Conservation (phyloP, 2,329 filamentous ascomycete genomes). For the Aspergillus fijiensis region DNA sequence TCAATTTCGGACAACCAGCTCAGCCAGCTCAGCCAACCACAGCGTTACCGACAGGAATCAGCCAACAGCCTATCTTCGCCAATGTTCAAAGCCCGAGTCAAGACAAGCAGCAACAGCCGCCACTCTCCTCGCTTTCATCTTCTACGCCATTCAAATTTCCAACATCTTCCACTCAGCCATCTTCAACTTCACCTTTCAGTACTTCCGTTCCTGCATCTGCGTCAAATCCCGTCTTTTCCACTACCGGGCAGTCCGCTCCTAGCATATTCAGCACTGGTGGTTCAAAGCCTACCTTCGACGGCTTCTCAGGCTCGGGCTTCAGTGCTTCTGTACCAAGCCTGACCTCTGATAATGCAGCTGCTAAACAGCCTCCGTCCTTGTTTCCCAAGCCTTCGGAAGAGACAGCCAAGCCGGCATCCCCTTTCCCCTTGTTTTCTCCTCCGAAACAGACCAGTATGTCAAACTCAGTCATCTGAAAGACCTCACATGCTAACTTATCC, state of each 20-base stretch:
- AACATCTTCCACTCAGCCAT: background rate
- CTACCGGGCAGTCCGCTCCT: constrained; percentile 17
- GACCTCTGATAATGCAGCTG: background rate
- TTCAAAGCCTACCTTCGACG: constrained; percentile 9
- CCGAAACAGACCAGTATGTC: background rate
- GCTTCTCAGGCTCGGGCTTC: constrained; percentile 11
- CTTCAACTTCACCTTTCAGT: constrained; percentile 2
- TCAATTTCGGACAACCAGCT: background rate
- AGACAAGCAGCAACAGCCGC: background rate
- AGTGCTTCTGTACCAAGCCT: constrained; percentile 4
- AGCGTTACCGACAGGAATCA: background rate
- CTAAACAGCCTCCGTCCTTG: background rate
- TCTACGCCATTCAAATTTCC: constrained; percentile 10
- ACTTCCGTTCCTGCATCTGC: constrained; percentile 5
- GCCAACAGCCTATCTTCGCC: background rate
- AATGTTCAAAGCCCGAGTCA: background rate
- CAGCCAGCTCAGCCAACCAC: background rate
- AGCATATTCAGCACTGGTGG: constrained; percentile 13
- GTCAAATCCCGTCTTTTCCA: constrained; percentile 2
- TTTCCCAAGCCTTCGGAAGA: background rate
- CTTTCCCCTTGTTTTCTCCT: background rate
- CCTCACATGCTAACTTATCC: background rate
- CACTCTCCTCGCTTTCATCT: background rate
- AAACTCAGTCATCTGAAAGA: background rate
- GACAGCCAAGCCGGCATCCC: background rate